phyloP scores from a whole-genome alignment of 345 rosid species.

The Euphorbia lathyris region DNA sequence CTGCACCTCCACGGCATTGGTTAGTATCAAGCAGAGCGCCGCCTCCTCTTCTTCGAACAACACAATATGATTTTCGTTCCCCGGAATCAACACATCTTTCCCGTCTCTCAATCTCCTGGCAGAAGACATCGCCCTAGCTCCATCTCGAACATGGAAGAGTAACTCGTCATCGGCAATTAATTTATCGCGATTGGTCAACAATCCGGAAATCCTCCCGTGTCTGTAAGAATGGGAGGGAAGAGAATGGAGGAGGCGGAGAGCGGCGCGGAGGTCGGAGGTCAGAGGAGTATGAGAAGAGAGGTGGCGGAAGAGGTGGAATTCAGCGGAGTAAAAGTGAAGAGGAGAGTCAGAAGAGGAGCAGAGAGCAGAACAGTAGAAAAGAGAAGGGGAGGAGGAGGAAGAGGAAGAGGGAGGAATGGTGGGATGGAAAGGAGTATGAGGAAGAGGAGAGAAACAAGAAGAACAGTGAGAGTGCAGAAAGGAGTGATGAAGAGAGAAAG shows the following conservation, averaged over 20 bases:
- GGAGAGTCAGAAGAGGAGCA: conserved; percentile 36
- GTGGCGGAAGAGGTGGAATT: conserved; percentile 17
- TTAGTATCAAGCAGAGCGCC: conserved; percentile 55
- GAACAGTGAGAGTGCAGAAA: conserved; percentile 59
- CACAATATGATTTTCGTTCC: conserved; percentile 8
- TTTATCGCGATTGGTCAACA: conserved; percentile 55
- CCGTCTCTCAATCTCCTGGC: conserved; percentile 22
- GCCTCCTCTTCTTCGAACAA: conserved; percentile 39
- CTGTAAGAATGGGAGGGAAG: conserved; percentile 11
- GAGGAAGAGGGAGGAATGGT: not conserved
- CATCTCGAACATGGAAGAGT: conserved; percentile 35
- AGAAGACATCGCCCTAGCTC: conserved; percentile 39
- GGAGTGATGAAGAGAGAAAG: conserved; percentile 49
- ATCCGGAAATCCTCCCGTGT: conserved; percentile 34
- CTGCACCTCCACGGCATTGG: conserved; percentile 82
- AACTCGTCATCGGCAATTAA: conserved; percentile 33
- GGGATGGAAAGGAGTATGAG: not conserved
- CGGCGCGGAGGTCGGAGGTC: conserved; percentile 44
- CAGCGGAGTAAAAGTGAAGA: conserved; percentile 21
- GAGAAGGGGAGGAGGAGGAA: conserved; percentile 5
- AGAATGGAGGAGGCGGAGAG: conserved; percentile 60
- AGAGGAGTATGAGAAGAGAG: conserved; percentile 16
- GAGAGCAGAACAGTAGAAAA: conserved; percentile 38
- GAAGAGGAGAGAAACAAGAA: conserved; percentile 39
- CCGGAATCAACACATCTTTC: not conserved